Conservation (phyloP, 2,329 filamentous ascomycete species). For the Salinomyces thailandicus region DNA sequence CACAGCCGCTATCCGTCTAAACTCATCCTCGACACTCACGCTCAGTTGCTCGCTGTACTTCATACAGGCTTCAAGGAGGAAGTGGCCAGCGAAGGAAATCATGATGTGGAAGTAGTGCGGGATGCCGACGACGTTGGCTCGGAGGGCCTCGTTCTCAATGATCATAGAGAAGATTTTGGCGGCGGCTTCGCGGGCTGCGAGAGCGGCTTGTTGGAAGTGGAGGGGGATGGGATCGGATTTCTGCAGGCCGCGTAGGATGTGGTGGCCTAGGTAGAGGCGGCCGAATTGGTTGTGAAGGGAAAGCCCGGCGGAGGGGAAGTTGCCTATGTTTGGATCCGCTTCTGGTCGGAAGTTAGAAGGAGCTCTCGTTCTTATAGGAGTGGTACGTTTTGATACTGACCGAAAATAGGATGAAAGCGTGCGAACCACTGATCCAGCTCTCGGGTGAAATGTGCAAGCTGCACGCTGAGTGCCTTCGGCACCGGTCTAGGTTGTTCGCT, state of each 20-base stretch:
- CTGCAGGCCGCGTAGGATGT: slow-evolving; percentile 37
- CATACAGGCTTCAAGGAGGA: slow-evolving; percentile 39
- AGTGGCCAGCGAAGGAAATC: slow-evolving; percentile 45
- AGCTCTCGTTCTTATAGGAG: too few species aligned
- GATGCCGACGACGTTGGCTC: slow-evolving; percentile 34
- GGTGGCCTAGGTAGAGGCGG: slow-evolving; percentile 42
- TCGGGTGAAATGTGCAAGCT: slow-evolving; percentile 33
- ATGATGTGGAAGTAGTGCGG: slow-evolving; percentile 44
- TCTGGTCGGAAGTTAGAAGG: too few species aligned
- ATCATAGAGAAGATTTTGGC: slow-evolving; percentile 37
- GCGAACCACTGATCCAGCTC: slow-evolving; percentile 42
- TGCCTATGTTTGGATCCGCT: neutral
- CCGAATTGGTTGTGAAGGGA: slow-evolving; percentile 45
- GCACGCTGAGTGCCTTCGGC: slow-evolving; percentile 41
- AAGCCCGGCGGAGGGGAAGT: slow-evolving; percentile 26
- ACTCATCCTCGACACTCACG: slow-evolving; percentile 9
- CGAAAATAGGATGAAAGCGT: slow-evolving; percentile 4
- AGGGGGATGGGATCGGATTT: slow-evolving; percentile 39
- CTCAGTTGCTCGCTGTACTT: slow-evolving; percentile 28
- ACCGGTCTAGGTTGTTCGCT: slow-evolving; percentile 44
- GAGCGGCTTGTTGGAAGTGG: slow-evolving; percentile 37
- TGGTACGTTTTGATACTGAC: too few species aligned
- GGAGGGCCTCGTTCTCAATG: slow-evolving; percentile 34
- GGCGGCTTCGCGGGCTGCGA: slow-evolving; percentile 39
- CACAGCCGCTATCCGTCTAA: slow-evolving; percentile 8